phyloP scores from a whole-genome alignment of 192 early-diverging fungal species.

The Coemansia reversa region DNA sequence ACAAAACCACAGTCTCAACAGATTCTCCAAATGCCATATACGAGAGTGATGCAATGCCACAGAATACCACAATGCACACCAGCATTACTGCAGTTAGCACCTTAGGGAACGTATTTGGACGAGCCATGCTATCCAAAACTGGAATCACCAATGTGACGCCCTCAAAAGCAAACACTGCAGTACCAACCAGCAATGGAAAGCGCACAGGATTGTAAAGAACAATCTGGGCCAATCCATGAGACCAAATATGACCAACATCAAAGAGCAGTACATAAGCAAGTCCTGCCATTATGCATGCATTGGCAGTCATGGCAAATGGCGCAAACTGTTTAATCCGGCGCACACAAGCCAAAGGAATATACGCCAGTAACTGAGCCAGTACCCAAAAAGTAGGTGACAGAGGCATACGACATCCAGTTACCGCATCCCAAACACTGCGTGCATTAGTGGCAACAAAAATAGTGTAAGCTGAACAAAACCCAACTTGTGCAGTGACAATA shows the following conservation, averaged over 20 bases:
- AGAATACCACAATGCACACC: constrained; percentile 75
- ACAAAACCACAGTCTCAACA: constrained; percentile 84
- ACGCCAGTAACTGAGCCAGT: constrained; percentile 67
- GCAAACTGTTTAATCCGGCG: constrained; percentile 89
- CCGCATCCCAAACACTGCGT: constrained; percentile 63
- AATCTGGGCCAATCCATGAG: constrained; percentile 60
- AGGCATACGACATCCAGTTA: constrained; percentile 64
- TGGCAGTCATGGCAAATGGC: constrained; percentile 82
- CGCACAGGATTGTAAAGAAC: constrained; percentile 71
- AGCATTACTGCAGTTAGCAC: constrained; percentile 77
- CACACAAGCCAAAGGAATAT: constrained; percentile 86
- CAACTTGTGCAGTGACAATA: constrained; percentile 72
- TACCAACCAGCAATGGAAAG: constrained; percentile 89
- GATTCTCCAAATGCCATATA: constrained; percentile 84
- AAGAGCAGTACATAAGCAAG: constrained; percentile 81
- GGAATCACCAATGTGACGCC: constrained; percentile 82
- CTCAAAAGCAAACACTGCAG: constrained; percentile 89
- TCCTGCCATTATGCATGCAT: constrained; percentile 88
- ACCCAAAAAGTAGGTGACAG: constrained; percentile 74
- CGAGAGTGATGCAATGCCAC: constrained; percentile 74
- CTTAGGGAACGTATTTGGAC: constrained; percentile 75
- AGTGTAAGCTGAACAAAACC: constrained; percentile 86
- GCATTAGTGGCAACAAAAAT: constrained; percentile 88
- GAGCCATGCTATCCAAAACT: constrained; percentile 78
- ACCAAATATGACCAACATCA: constrained; percentile 55